Evolutionary conservation across 768 basidiomycete species (phyloP).

Genomic region (Kwoniella botswanensis): DNA sequence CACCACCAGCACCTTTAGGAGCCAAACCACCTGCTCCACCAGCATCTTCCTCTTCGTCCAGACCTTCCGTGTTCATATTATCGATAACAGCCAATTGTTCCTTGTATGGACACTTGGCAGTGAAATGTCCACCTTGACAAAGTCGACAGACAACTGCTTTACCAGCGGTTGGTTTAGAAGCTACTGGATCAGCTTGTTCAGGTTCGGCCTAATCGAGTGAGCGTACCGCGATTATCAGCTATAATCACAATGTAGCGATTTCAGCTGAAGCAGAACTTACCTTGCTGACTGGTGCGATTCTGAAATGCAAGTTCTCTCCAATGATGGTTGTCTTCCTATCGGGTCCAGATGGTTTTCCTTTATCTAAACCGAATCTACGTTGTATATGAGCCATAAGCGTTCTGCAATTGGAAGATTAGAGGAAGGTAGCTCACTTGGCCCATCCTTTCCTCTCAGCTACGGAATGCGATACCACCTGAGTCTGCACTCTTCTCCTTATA

Average conservation of each 20-base stretch:
- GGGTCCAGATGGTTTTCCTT: constrained; percentile 82
- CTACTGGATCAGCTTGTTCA: constrained; percentile 65
- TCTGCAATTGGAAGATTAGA: background rate
- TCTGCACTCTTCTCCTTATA: constrained; percentile 83
- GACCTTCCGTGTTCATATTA: constrained; percentile 61
- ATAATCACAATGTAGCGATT: no score
- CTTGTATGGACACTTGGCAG: constrained; percentile 97
- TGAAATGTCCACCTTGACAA: constrained; percentile 97
- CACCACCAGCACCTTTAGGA: constrained; percentile 54
- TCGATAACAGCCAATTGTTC: constrained; percentile 69
- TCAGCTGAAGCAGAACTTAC: constrained; percentile 59
- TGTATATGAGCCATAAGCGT: no score
- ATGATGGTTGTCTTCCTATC: constrained; percentile 88
- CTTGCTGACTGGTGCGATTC: constrained; percentile 66
- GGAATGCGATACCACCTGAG: constrained; percentile 87
- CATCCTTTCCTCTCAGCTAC: constrained; percentile 93
- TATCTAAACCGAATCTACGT: constrained; percentile 82
- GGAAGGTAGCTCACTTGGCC: constrained; percentile 62
- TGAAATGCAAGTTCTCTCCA: constrained; percentile 72
- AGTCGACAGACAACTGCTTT: constrained; percentile 90
- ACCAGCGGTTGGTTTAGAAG: constrained; percentile 68
- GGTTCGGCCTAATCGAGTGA: constrained; percentile 62
- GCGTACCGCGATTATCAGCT: background rate
- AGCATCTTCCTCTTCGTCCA: constrained; percentile 64
- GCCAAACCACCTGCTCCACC: constrained; percentile 37